These are phyloP conservation scores for Auricularia cornea DNA, from an alignment of 768 basidiomycete species.

Conservation along the genomic window DNA sequence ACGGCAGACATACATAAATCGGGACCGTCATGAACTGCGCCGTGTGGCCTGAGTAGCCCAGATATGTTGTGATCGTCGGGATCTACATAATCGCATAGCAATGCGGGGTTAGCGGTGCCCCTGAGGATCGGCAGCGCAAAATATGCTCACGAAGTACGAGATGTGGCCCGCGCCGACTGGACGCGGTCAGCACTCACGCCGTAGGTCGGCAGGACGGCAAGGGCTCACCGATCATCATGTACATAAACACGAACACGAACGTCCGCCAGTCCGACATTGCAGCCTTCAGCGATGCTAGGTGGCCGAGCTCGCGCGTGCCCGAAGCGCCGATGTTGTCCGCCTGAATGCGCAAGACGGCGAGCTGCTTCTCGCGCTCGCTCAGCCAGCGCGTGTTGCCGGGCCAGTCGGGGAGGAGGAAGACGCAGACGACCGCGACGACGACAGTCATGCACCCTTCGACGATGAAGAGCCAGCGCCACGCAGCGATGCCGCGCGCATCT, in stretches of 20 bases:
- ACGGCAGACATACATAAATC: neutral
- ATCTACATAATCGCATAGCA: neutral
- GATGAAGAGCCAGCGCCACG: neutral
- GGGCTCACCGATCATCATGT: neutral
- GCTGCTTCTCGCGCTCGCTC: neutral
- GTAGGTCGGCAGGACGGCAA: neutral
- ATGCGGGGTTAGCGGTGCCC: neutral
- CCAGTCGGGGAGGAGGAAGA: constrained; percentile 1
- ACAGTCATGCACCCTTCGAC: neutral
- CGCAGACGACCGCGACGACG: neutral
- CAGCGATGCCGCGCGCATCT: neutral
- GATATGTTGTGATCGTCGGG: neutral
- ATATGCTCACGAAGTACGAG: neutral
- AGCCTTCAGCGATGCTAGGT: neutral
- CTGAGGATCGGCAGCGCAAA: neutral
- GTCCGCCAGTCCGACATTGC: neutral
- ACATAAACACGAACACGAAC: neutral
- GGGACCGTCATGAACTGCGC: neutral
- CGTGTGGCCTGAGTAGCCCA: neutral
- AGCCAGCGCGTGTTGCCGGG: constrained; percentile 5
- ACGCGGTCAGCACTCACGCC: neutral
- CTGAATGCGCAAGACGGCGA: neutral
- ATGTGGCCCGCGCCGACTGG: neutral
- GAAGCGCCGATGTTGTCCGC: neutral
- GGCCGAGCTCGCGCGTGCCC: neutral